Base-by-base conservation (phyloP, 1,284 basidiomycete species). In the Porogramme epimiltina region DNA sequence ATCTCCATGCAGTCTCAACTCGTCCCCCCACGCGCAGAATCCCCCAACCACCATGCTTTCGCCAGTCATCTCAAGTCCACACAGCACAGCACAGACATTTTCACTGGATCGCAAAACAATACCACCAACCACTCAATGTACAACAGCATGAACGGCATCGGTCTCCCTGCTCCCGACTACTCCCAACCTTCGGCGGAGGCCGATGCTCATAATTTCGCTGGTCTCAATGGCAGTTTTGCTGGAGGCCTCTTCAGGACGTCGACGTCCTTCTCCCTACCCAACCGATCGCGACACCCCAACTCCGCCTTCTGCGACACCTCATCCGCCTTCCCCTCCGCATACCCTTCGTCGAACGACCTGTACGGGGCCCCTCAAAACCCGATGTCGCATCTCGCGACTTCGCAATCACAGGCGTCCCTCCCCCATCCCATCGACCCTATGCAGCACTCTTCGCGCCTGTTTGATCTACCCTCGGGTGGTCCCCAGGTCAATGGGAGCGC, bases 1-100 rank as follows among this genome's bases (percentile, higher is more conserved):
- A 66, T 79, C 41, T 66, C 76, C 52, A 76, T 76, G 67, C 76
- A 77, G 56, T 60, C 71, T 22, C 75, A 77, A 43, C 74, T 73
- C 41, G 69, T 68, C 41, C 69, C 70, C 41, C 68, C 74, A 45
- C 66, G 69, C 52, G 74, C 81, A 40, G 81, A 82, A 58, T 82
- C 81, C 25, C 79, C 81, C n/a, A 63, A 61, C 56, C 70, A 69
- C 63, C 62, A 69, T 62, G 62, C 62, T 33, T 50, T 68, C 36
- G 55, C 62, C 34, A 63, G 50, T 45, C 67, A 69, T 70, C 66
- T 64, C 61, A 73, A 67, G 54, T 66, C 67, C 16, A 64, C 67
- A 42, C 54, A 66, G 38, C 75, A 71, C 55, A 67, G 62, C 56
- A 54, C 70, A 52, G 75, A 73, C 58, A 49, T 65, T 42, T 70